Conservation (phyloP, 2,329 filamentous ascomycete genomes). For the Myotisia sp. region DNA sequence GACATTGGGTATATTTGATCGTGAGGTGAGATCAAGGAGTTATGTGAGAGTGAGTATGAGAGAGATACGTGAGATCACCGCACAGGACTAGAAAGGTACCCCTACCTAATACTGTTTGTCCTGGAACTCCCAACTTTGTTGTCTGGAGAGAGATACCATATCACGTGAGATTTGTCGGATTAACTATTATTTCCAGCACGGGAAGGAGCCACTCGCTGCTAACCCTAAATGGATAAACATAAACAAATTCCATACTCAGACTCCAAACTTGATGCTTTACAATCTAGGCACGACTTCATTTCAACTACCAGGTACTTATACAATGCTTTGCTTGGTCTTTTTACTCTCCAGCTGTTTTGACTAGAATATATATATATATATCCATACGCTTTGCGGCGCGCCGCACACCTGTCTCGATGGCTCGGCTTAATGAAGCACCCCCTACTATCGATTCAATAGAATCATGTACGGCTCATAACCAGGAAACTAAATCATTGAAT, state of each 20-base stretch:
- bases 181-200: too few species aligned
- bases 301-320: neutral
- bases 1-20: too few species aligned
- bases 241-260: conserved; percentile 6
- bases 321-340: neutral
- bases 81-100: neutral
- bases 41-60: too few species aligned
- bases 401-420: conserved; percentile 25
- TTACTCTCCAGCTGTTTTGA: neutral
- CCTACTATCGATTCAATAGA: conserved; percentile 34
- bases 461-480: conserved; percentile 25
- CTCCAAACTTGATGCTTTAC: neutral
- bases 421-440: conserved; percentile 35
- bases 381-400: neutral
- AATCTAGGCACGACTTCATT: neutral
- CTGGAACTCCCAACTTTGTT: too few species aligned
- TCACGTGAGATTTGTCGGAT: too few species aligned
- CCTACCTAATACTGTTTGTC: neutral
- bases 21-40: too few species aligned
- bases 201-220: neutral
- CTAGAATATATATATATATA: neutral
- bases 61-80: neutral
- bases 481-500: neutral
- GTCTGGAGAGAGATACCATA: too few species aligned
- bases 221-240: conserved; percentile 11